These are phyloP conservation scores for Cladosporium velox DNA, from an alignment of 2,329 filamentous ascomycete genomes.

Conservation along the genomic window DNA sequence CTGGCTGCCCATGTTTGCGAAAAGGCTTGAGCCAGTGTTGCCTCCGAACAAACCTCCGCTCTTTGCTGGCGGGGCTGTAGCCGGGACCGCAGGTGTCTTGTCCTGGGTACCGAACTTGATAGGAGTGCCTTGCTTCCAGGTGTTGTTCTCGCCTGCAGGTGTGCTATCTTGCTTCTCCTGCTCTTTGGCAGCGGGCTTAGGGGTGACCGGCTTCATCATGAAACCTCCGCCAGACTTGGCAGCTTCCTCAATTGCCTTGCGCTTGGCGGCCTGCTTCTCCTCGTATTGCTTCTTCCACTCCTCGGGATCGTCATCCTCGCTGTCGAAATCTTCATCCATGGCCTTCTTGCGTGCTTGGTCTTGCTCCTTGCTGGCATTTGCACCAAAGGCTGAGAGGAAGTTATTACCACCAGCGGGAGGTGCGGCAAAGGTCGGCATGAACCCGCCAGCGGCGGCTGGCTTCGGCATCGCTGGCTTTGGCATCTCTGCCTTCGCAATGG, in stretches of 20 bases:
- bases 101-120: conserved; percentile 49
- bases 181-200: background rate
- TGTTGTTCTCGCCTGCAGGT: conserved; percentile 42
- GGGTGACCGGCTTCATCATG: conserved; percentile 11
- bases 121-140: conserved; percentile 50
- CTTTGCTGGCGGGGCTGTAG: conserved; percentile 13
- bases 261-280: conserved; percentile 50
- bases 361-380: conserved; percentile 42
- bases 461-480: conserved; percentile 7
- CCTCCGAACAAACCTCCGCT: background rate
- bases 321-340: conserved; percentile 54
- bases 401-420: conserved; percentile 32
- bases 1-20: conserved; percentile 11
- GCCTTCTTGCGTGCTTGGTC: conserved; percentile 50
- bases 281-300: conserved; percentile 51
- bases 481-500: background rate
- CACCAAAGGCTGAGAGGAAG: conserved; percentile 48
- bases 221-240: conserved; percentile 37
- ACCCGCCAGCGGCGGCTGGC: conserved; percentile 10
- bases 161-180: conserved; percentile 3
- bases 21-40: background rate
- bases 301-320: conserved; percentile 53
- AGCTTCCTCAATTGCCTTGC: conserved; percentile 43
- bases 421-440: conserved; percentile 25
- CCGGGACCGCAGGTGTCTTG: conserved; percentile 26